Evolutionary conservation across 805 yeast species (phyloP), one percentile per base, ranked within the genome.

Genomic region (Metschnikowia reukaufii): DNA sequence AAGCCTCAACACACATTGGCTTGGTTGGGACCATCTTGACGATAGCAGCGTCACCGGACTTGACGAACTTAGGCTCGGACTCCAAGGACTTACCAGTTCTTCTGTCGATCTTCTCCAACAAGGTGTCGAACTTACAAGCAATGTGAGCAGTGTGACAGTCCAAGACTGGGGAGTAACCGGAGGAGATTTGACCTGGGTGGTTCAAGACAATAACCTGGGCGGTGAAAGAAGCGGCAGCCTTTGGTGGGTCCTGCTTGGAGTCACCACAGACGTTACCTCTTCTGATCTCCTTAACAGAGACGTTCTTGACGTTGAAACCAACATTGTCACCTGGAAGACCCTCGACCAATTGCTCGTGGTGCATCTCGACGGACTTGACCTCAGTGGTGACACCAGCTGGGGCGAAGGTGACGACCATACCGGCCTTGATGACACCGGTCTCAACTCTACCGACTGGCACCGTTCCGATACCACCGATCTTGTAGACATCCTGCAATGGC

Each of bases 401-500:
- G 72, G 95, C 90, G 66, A 86, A 85, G 67, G 88, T 77, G 56
- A 86, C 91, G 67, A 86, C 83, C 89, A 86, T 87, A 79, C 94
- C 95, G 67, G 92, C 83, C 82, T 86, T 86, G 78, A 87, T 86
- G 60, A 82, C 76, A 81, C 96, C 96, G 73, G 95, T 87, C 81
- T 87, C 94, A 66, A 87, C 90, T 80, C 94, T 85, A 66, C 95
- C 96, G 78, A 85, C 88, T 75, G 94, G 92, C 79, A 87, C 95
- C 66, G 92, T 84, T 65, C 90, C 91, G 66, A 85, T 83, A 79
- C 88, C 91, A 80, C 92, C 92, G 69, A 86, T 86, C 88, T 86
- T 86, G 90, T 86, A 86, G 66, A 87, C 88, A 80, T 87, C 95
- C 77, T 84, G 88, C 70, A 87, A 83, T 67, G 92, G 92, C 72